These are phyloP conservation scores for Botrytis squamosa DNA, from an alignment of 2,329 filamentous ascomycete genomes.

Conservation along the genomic window DNA sequence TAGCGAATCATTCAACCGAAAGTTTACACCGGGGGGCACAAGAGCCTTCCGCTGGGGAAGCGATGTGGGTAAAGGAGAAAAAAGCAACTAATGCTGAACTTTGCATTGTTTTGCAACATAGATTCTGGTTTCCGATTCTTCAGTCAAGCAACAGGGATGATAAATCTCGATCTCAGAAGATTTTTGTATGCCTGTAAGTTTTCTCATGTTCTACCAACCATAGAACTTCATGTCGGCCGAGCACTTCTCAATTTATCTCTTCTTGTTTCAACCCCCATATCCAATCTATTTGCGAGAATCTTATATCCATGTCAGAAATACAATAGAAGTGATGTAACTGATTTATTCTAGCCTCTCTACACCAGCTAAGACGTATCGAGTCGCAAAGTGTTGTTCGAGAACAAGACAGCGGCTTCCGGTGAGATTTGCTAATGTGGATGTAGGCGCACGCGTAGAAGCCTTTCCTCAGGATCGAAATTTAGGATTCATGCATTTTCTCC, in stretches of 20 bases:
- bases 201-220: not conserved
- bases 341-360: not conserved
- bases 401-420: not conserved
- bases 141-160: not conserved
- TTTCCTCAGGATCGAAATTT: not conserved
- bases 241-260: not conserved
- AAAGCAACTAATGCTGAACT: not conserved
- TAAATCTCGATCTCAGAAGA: not conserved
- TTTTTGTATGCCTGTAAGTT: not conserved
- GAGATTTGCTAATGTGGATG: not conserved
- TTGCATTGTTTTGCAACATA: not conserved
- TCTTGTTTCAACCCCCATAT: not conserved
- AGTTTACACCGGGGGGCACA: not conserved
- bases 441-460: not conserved
- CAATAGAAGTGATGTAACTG: not conserved
- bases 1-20: not conserved
- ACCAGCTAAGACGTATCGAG: no score
- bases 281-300: not conserved
- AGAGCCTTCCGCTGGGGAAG: not conserved
- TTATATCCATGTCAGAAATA: not conserved
- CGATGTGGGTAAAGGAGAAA: not conserved
- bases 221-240: not conserved
- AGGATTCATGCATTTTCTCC: not conserved
- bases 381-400: not conserved
- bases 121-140: not conserved